Evolutionary conservation across 2,329 filamentous ascomycete genomes (phyloP), one percentile per base, ranked within the genome.

Genomic region (Calycina herbarum): DNA sequence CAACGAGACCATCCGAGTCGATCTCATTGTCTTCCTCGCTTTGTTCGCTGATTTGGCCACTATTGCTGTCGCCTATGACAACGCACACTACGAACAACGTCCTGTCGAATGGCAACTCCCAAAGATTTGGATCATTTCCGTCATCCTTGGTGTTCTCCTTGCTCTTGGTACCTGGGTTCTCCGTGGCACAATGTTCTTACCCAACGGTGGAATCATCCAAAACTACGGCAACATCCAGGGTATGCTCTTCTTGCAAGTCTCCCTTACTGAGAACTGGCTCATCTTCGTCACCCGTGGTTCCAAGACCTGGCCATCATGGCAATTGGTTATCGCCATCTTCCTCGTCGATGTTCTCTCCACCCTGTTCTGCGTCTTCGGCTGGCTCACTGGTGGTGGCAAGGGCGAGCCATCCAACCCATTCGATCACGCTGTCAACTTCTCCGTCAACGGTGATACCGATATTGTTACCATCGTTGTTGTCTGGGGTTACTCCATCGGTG

Each of bases 81-180:
- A 92, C 77, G 90, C 90, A 58, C 87, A 91, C 80, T 91, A 87
- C 73, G 90, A 93, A 76, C 83, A 83, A 67, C 87, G 89, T 48
- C 90, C 90, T 15, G 90, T 92, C 73, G 89, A 92, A 78, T 93
- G 90, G 90, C 90, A 93, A 80, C 78, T 93, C 70, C 89, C 89
- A 70, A 93, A 92, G 84, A 92, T 92, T 76, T 92, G 89, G 90
- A 84, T 92, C 71, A 91, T 93, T 74, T 89, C 85, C 68, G 82
- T 90, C 70, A 80, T 90, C 66, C 85, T 92, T 61, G 90, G 90
- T 77, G 70, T 85, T 40, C 79, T 92, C 57, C 87, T 93, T 54
- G 89, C 90, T 64, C 75, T 85, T 57, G 89, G 82, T 67, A 93
- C 90, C 72, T 93, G 90, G 90, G 82, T 92, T 74, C 80, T 92